Base-by-base conservation (phyloP, 2,329 filamentous ascomycete genomes). In the Anthostomella pinea region DNA sequence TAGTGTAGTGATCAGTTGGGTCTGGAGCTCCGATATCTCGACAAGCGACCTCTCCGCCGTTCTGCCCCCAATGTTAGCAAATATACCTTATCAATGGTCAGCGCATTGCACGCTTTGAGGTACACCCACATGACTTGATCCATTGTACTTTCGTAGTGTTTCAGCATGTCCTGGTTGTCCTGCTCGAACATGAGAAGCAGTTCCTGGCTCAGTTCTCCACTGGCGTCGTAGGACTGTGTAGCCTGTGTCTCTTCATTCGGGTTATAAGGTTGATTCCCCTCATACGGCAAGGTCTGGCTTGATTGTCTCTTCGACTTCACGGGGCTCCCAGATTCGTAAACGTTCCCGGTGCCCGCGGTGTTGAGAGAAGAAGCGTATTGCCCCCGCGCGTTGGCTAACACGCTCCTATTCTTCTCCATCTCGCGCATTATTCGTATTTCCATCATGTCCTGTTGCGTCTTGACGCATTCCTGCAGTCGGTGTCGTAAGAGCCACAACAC, bases 151-250 rank as follows among this genome's bases (percentile, higher is more conserved):
- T 96, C 88, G 63, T 94, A 95, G 64, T 95, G 87, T 62, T 85
- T 86, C 52, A 97, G 73, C 82, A 98, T 89, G 46, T 87, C 83
- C 62, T 89, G 83, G 58, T 97, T 96, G 58, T 94, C 90, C 64
- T 88, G 79, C 51, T 91, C 90, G 66, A 98, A 97, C 58, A 95
- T 77, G 61, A 96, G 91, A 34, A 93, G 69, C 63, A 97, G 91
- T 58, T 96, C 89, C 15, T 81, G 73, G 13, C 85, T 87, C 43
- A 96, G 68, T 45, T 81, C 77, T 26, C 79, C 65, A 33, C 45
- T 38, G 8, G 47, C 46, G 17, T 51, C 40, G 18, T 55, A 46
- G 18, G 49, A 26, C 9, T 48, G 43, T 16, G 43, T 18, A n/a
- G n/a, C n/a, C n/a, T n/a, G n/a, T n/a, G n/a, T n/a, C n/a, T 81